Base-by-base conservation (phyloP, 2,329 filamentous ascomycete genomes). In the Beauveria medogensis region DNA sequence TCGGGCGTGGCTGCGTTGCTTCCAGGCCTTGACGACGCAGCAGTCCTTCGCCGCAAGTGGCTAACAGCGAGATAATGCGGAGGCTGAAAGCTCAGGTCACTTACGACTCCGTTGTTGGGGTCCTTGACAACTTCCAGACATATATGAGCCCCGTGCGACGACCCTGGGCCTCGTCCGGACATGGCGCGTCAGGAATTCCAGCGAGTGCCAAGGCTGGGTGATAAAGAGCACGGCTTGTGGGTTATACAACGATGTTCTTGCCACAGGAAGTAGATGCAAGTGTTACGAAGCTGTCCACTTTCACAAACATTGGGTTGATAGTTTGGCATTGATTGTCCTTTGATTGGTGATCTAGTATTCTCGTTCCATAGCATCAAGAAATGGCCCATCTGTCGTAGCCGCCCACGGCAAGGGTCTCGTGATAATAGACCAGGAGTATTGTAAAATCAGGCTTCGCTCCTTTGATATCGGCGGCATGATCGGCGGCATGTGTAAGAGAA, bases 371-470 rank as follows among this genome's bases (percentile, higher is more conserved):
- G 51, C 59, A 48, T 60, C 12, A 37, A 37, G 34, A 14, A 9
- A 44, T 60, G 20, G 22, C 34, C 9, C 51, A 41, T 22, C 40
- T 18, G 18, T 28, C 10, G 50, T 20, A 5, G 20, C 37, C 30
- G 24, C 40, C 20, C 22, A 34, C n/a, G 52, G 41, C 20, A 43
- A 12, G 51, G 51, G 43, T 10, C 18, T 60, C 22, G 34, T 16
- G 10, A 55, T 60, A n/a, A 60, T 50, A n/a, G 59, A 55, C n/a
- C 43, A 44, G 50, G 43, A 60, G 18, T 55, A 37, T 6, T 54
- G 43, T 14, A 44, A 37, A 18, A 50, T 34, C 8, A 44, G 59
- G 20, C 59, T 34, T 14, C 48, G 44, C 43, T 51, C 59, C 14
- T 55, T 51, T 12, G 59, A 55, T 24, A 43, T 60, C 24, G 51